Conservation (phyloP, 495 filamentous ascomycete genomes). For the Podospora comata region DNA sequence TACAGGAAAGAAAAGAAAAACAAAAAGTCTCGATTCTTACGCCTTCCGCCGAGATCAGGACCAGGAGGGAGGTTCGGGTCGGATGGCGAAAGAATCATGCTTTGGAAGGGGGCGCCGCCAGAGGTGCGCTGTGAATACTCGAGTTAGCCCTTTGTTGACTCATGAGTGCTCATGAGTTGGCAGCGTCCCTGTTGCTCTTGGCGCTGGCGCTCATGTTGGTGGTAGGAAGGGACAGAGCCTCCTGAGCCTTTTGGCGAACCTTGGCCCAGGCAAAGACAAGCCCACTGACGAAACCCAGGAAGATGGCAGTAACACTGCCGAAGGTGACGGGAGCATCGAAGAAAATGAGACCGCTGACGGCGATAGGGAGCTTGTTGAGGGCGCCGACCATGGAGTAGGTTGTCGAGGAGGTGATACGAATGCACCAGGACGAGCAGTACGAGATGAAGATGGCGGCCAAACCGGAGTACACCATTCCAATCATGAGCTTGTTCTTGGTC, state of each 20-base stretch:
- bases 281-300: conserved; percentile 84
- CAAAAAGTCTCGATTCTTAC: neutral
- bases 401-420: conserved; percentile 91
- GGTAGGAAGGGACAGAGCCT: conserved; percentile 66
- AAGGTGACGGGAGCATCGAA: conserved; percentile 95
- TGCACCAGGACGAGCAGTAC: conserved; percentile 97
- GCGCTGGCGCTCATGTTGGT: conserved; percentile 74
- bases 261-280: conserved; percentile 92
- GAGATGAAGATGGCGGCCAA: conserved; percentile 96
- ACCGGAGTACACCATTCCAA: conserved; percentile 92
- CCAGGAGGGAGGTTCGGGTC: neutral
- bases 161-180: conserved; percentile 41
- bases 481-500: conserved; percentile 67
- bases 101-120: neutral
- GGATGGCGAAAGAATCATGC: neutral
- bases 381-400: conserved; percentile 99
- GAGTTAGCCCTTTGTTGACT: conserved; percentile 8
- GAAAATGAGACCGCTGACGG: conserved; percentile 85
- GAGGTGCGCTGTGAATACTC: conserved; percentile 10
- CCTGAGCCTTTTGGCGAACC: conserved; percentile 67
- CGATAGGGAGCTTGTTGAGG: conserved; percentile 96
- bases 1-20: conserved; percentile 17
- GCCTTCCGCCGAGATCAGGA: neutral
- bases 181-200: conserved; percentile 84
- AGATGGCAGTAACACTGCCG: conserved; percentile 83